Conservation (phyloP, 768 basidiomycete genomes). For the Boletellus sp. region DNA sequence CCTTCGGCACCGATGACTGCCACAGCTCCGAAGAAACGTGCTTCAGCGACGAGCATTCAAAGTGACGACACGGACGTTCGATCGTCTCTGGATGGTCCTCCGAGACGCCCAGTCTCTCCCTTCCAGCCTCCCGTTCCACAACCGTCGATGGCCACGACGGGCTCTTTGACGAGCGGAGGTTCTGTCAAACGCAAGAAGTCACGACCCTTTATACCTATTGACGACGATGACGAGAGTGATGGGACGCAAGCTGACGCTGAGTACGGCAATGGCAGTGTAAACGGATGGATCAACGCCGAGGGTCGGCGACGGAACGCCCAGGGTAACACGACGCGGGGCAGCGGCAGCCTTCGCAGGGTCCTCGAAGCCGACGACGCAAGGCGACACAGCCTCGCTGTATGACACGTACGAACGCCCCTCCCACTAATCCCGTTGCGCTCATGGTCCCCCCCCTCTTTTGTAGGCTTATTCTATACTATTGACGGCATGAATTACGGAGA, state of each 20-base stretch:
- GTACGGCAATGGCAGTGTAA: constrained; percentile 40
- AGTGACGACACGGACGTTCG: constrained; percentile 40
- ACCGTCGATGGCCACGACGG: constrained; percentile 36
- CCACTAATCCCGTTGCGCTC: constrained; percentile 14
- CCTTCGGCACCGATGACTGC: constrained; percentile 34
- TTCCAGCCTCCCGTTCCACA: constrained; percentile 32
- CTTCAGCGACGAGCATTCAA: constrained; percentile 31
- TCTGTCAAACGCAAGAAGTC: constrained; percentile 52
- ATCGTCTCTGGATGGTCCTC: constrained; percentile 35
- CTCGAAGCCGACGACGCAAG: constrained; percentile 50
- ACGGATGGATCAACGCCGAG: constrained; percentile 53
- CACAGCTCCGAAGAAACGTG: constrained; percentile 42
- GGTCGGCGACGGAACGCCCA: constrained; percentile 47
- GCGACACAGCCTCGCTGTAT: constrained; percentile 67
- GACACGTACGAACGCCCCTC: constrained; percentile 25
- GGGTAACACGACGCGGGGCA: constrained; percentile 11
- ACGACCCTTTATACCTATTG: constrained; percentile 40
- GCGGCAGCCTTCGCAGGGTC: constrained; percentile 29
- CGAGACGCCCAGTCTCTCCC: constrained; percentile 32
- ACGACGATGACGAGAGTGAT: constrained; percentile 59
- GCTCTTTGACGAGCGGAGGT: constrained; percentile 23
- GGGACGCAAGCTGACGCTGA: constrained; percentile 73
- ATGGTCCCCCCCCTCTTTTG: constrained; percentile 2
- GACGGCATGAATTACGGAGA: constrained; percentile 20
- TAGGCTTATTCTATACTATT: constrained; percentile 38